phyloP scores from a whole-genome alignment of 352 stramenopile species.

The Globisporangium iwayamae region DNA sequence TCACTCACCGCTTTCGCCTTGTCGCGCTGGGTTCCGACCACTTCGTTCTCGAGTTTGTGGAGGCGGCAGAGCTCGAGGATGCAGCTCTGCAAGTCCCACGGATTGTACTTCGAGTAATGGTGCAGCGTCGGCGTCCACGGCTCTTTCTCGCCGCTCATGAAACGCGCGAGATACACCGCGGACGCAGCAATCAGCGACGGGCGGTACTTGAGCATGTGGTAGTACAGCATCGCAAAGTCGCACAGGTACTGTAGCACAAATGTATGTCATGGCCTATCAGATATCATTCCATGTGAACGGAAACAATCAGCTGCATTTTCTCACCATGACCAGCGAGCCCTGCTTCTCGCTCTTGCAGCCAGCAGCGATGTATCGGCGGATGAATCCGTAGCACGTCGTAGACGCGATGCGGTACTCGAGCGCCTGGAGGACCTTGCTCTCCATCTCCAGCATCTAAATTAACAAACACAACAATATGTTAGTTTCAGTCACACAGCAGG shows the following conservation, averaged over 20 bases:
- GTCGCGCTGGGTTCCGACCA: conserved; percentile 60
- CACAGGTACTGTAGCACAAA: conserved; percentile 56
- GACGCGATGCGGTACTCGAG: conserved; percentile 75
- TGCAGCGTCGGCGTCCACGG: conserved; percentile 79
- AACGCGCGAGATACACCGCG: conserved; percentile 66
- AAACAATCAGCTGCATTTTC: background rate
- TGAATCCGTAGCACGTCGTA: conserved; percentile 74
- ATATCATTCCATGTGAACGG: background rate
- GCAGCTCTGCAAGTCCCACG: conserved; percentile 61
- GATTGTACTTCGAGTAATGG: conserved; percentile 75
- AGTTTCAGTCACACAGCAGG: conserved; percentile 12
- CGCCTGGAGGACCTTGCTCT: conserved; percentile 66
- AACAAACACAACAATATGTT: background rate
- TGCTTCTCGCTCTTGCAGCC: conserved; percentile 57
- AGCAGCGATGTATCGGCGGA: conserved; percentile 56
- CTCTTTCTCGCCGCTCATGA: conserved; percentile 61
- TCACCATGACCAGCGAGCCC: conserved; percentile 55
- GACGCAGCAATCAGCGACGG: conserved; percentile 70
- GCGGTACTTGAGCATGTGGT: conserved; percentile 70
- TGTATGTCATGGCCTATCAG: background rate
- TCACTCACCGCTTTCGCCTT: conserved; percentile 83
- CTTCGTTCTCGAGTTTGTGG: conserved; percentile 52
- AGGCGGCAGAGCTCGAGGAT: conserved; percentile 61
- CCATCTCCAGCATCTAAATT: conserved; percentile 78
- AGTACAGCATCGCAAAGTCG: conserved; percentile 64